phyloP scores from a whole-genome alignment of 2,329 filamentous ascomycete species.

The Arthroderma sp. region DNA sequence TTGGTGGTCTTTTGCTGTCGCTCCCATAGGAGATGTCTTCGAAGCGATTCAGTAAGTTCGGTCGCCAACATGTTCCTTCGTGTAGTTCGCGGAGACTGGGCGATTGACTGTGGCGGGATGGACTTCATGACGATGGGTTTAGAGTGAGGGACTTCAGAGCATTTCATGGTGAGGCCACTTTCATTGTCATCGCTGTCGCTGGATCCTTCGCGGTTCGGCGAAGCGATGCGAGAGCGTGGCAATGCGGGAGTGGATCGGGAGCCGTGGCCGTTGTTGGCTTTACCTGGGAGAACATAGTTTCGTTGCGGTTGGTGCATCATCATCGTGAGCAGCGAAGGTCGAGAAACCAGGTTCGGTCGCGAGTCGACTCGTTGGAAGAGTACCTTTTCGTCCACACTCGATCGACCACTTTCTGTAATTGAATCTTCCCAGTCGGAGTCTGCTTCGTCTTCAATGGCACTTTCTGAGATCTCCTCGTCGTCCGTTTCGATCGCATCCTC shows the following conservation, averaged over 20 bases:
- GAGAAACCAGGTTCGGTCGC: conserved; percentile 67
- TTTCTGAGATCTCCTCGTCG: conserved; percentile 59
- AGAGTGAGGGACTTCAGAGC: conserved; percentile 52
- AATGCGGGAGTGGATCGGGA: conserved; percentile 32
- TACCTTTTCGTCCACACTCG: conserved; percentile 65
- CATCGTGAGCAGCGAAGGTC: conserved; percentile 77
- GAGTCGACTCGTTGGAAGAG: conserved; percentile 89
- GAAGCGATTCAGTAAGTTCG: conserved; percentile 83
- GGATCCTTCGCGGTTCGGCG: conserved; percentile 52
- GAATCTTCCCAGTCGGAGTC: conserved; percentile 48
- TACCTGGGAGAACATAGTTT: conserved; percentile 23
- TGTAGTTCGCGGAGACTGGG: conserved; percentile 81
- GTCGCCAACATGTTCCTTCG: conserved; percentile 90
- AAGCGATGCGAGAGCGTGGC: conserved; percentile 45
- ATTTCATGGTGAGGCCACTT: conserved; percentile 46
- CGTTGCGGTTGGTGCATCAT: conserved; percentile 74
- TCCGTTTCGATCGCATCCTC: conserved; percentile 49
- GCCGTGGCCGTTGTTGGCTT: conserved; percentile 1
- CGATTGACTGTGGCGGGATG: conserved; percentile 55
- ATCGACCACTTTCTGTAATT: conserved; percentile 67
- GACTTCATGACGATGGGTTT: conserved; percentile 70
- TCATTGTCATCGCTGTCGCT: conserved; percentile 40
- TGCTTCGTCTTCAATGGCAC: conserved; percentile 61
- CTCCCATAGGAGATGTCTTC: conserved; percentile 87
- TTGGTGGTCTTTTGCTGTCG: conserved; percentile 87